These are phyloP conservation scores for Penicillium pulvis DNA, from an alignment of 495 filamentous ascomycete genomes.

Conservation along the genomic window DNA sequence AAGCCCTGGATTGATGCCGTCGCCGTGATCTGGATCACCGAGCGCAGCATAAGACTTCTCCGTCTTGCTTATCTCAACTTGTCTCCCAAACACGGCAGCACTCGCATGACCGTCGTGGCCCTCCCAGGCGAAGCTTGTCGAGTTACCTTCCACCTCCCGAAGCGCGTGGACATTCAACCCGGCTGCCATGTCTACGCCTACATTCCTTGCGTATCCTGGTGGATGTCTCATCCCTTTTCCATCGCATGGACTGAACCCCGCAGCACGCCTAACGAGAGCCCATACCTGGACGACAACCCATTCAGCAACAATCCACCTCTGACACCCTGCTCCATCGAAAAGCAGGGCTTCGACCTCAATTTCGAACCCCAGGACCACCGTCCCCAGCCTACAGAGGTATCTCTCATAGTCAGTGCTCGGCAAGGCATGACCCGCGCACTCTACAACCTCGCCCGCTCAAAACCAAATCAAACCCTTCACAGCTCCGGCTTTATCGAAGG, in stretches of 20 bases:
- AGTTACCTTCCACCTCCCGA: constrained; percentile 74
- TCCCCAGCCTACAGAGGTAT: constrained; percentile 58
- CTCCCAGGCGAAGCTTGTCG: constrained; percentile 58
- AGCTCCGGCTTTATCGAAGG: constrained; percentile 74
- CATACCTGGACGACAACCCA: constrained; percentile 14
- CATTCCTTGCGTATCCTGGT: constrained; percentile 72
- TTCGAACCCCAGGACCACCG: constrained; percentile 17
- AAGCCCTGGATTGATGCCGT: constrained; percentile 61
- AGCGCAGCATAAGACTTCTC: constrained; percentile 58
- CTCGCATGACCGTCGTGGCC: constrained; percentile 49
- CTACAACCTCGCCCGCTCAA: constrained; percentile 64
- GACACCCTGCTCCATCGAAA: constrained; percentile 36
- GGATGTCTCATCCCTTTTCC: constrained; percentile 65
- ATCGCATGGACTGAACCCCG: constrained; percentile 55
- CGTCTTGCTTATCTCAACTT: constrained; percentile 63
- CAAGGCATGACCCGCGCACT: constrained; percentile 82
- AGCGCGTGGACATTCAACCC: constrained; percentile 70
- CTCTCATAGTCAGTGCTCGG: constrained; percentile 75
- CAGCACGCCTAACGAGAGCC: constrained; percentile 22
- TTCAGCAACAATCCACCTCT: constrained; percentile 4
- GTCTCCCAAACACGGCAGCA: constrained; percentile 38
- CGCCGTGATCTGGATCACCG: constrained; percentile 65
- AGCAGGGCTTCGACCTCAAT: constrained; percentile 41
- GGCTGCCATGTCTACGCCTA: constrained; percentile 84
- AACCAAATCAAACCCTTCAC: constrained; percentile 59